Evolutionary conservation across 140 eudicot species (phyloP), one percentile per base, ranked within the genome.

Genomic region (Anethum foeniculum): DNA sequence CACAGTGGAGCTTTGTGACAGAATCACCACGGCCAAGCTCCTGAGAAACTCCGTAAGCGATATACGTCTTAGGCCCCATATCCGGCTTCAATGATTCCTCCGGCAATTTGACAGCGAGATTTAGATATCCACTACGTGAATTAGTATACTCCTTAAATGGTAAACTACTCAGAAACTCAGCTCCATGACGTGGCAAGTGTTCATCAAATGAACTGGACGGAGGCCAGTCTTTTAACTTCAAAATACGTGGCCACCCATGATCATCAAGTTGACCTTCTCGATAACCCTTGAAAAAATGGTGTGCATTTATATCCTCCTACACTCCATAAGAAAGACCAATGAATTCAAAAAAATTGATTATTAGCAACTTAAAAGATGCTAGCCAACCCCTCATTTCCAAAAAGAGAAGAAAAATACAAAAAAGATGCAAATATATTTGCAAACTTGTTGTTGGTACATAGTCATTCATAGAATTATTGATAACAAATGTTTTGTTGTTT

Each of bases 201-300:
- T 90, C 87, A 75, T 89, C 92, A 82, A 92, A 94, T 65, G 80
- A 86, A 84, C 84, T 87, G 49, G 96, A 85, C 32, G 97, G 96
- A 28, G 98, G 97, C 98, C 97, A 94, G 74, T 94, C 98, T 83
- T 92, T 94, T 88, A 94, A 82, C 88, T 94, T 94, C 77, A 94
- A 86, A 30, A 92, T 82, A 75, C 36, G 43, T 58, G 96, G 98
- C 97, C 97, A 92, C 30, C 86, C 91, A 1, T 48, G 0, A 2
- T 5, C 0, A 51, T 90, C 93, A 74, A 73, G 71, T 73, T n/a
- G 51, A 43, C 94, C 94, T 8, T 83, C 82, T 2, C 81, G 71
- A 74, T 94, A 94, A 25, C 91, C 91, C 4, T 41, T 74, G 76
- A 94, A 94, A 80, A 94, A 92, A 25, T 87, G 72, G 78, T 79